Evolutionary conservation across 2,329 filamentous ascomycete species (phyloP).

Genomic region (Calonectria pseudoturangicola): DNA sequence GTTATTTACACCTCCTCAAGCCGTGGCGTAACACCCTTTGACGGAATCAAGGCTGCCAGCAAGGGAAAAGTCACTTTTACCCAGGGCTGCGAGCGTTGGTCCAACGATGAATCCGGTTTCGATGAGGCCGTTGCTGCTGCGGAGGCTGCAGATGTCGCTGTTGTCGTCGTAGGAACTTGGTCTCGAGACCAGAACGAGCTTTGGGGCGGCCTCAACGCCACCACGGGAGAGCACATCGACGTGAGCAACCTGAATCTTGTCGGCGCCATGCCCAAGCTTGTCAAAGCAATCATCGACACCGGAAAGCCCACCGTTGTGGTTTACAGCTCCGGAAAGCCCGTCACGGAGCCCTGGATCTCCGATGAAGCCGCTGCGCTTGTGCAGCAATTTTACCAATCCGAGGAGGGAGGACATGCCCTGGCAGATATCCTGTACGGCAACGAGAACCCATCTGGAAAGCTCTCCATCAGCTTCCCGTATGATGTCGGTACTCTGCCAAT

Average conservation of each 20-base stretch:
- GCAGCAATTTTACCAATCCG: constrained; percentile 85
- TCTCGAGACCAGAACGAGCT: constrained; percentile 82
- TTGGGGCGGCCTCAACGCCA: constrained; percentile 82
- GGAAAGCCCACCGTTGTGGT: constrained; percentile 81
- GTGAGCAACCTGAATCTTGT: constrained; percentile 78
- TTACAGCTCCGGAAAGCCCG: constrained; percentile 81
- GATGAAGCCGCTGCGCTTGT: constrained; percentile 78
- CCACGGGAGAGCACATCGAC: constrained; percentile 85
- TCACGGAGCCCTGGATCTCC: constrained; percentile 84
- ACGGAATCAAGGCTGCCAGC: constrained; percentile 78
- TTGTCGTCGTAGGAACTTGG: constrained; percentile 86
- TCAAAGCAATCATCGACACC: constrained; percentile 80
- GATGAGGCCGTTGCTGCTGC: constrained; percentile 79
- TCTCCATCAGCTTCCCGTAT: constrained; percentile 80
- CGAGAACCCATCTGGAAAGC: constrained; percentile 79
- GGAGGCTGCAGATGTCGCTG: constrained; percentile 80
- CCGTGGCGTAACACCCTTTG: constrained; percentile 80
- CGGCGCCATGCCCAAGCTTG: constrained; percentile 80
- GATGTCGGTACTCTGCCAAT: constrained; percentile 80
- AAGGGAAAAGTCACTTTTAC: constrained; percentile 79
- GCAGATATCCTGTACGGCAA: constrained; percentile 80
- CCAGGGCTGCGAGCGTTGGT: constrained; percentile 84
- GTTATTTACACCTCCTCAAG: constrained; percentile 79
- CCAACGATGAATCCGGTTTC: constrained; percentile 80
- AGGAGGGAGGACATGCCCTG: constrained; percentile 80